Conservation (phyloP, 768 basidiomycete genomes). For the Tylopilus sp. region DNA sequence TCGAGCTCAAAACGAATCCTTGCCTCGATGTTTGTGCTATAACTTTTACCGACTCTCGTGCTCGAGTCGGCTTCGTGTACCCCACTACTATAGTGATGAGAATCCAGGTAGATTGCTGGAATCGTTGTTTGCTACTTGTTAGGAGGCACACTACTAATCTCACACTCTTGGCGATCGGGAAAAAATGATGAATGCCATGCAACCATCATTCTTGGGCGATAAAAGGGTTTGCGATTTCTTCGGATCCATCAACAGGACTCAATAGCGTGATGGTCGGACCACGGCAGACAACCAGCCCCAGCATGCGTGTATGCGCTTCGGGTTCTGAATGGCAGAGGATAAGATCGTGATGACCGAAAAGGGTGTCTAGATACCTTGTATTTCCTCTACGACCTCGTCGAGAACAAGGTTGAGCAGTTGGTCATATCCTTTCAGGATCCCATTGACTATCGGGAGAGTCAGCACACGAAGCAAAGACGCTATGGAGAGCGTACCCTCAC, state of each 20-base stretch:
- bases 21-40: slow-evolving; percentile 13
- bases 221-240: slow-evolving; percentile 93
- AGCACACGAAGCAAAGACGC: not conserved
- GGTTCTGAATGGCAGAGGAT: slow-evolving; percentile 44
- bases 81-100: slow-evolving; percentile 13
- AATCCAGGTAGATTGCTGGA: slow-evolving; percentile 6
- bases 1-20: not conserved
- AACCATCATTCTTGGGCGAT: slow-evolving; percentile 53
- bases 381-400: slow-evolving; percentile 88
- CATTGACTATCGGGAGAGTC: slow-evolving; percentile 59
- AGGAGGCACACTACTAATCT: not conserved
- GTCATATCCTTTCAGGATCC: slow-evolving; percentile 93
- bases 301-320: slow-evolving; percentile 55
- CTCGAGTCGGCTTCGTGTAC: slow-evolving; percentile 16
- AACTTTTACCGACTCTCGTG: slow-evolving; percentile 7
- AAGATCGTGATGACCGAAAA: slow-evolving; percentile 13
- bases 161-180: not conserved
- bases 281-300: slow-evolving; percentile 87
- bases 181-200: not conserved
- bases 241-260: slow-evolving; percentile 92
- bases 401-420: slow-evolving; percentile 95
- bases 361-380: slow-evolving; percentile 49
- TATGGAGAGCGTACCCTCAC: slow-evolving; percentile 64
- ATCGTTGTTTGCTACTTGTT: not conserved
- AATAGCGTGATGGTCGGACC: slow-evolving; percentile 94